Conservation (phyloP, 169 alveolate genomes). For the Plasmodium knowlesi region DNA sequence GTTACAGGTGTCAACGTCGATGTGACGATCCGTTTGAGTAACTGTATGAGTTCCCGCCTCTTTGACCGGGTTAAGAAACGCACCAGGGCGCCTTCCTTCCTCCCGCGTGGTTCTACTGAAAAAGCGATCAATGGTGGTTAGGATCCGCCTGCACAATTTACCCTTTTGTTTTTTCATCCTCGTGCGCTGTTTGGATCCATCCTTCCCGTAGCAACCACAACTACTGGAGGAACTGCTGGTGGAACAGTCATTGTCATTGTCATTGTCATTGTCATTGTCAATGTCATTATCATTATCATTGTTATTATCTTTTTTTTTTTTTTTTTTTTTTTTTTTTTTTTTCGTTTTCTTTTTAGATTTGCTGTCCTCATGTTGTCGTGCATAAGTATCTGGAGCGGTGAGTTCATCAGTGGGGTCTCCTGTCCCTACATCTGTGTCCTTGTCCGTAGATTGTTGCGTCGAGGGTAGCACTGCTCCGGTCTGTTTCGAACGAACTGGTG, state of each 20-base stretch:
- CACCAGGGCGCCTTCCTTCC: not conserved
- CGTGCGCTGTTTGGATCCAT: not conserved
- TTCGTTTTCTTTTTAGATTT: not conserved
- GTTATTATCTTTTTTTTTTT: no score
- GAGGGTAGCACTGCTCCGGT: not conserved
- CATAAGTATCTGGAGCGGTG: not conserved
- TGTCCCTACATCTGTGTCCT: slow-evolving; percentile 6
- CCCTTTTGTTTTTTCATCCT: not conserved
- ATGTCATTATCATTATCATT: no score
- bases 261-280: no score
- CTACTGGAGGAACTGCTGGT: not conserved
- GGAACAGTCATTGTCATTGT: not conserved
- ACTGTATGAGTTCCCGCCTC: not conserved
- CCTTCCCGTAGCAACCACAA: not conserved
- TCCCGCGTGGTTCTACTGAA: not conserved
- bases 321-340: not conserved
- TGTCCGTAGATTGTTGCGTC: not conserved
- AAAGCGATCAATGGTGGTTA: not conserved
- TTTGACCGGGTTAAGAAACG: not conserved
- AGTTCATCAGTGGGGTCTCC: not conserved
- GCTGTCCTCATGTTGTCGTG: not conserved
- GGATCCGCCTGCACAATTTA: not conserved
- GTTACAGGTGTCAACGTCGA: no score
- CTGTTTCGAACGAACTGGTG: not conserved
- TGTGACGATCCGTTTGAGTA: no score